Conservation (phyloP, 768 basidiomycete species). For the Multifurca ochricompacta region DNA sequence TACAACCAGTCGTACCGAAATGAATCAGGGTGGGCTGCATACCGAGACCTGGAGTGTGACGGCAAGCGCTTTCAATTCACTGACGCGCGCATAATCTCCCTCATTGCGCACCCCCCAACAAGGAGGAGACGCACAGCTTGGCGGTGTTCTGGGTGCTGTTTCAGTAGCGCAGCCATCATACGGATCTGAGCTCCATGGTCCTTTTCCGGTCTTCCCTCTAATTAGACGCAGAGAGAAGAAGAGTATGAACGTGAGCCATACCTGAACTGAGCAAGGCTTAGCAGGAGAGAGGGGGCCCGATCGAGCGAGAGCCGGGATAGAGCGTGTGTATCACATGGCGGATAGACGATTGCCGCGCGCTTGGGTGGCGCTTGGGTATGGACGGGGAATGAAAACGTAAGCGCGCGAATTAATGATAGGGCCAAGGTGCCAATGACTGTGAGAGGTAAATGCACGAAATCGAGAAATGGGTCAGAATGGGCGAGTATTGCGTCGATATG, state of each 20-base stretch:
- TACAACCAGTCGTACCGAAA: neutral
- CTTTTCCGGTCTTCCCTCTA: slow-evolving; percentile 75
- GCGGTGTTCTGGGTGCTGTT: slow-evolving; percentile 50
- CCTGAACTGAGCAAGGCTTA: slow-evolving; percentile 94
- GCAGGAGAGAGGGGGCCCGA: slow-evolving; percentile 52
- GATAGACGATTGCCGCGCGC: slow-evolving; percentile 64
- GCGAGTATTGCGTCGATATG: slow-evolving; percentile 73
- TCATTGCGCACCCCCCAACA: slow-evolving; percentile 82
- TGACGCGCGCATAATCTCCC: slow-evolving; percentile 64
- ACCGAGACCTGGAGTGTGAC: slow-evolving; percentile 60
- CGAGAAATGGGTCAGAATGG: slow-evolving; percentile 44
- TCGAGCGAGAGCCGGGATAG: slow-evolving; percentile 51
- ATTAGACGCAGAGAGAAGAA: neutral
- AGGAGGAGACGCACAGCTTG: slow-evolving; percentile 47
- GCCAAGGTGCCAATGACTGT: neutral
- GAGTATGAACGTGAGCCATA: slow-evolving; percentile 29
- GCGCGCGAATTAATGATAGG: neutral
- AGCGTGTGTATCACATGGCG: slow-evolving; percentile 82
- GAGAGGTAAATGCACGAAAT: slow-evolving; percentile 32
- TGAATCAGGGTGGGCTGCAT: slow-evolving; percentile 7
- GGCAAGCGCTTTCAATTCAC: slow-evolving; percentile 49
- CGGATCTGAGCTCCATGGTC: slow-evolving; percentile 76
- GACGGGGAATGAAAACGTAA: neutral
- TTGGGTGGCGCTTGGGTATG: slow-evolving; percentile 14
- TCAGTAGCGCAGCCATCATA: slow-evolving; percentile 56